Percentiles rank a stretch among this genome's conserved stretches.
Evolutionary conservation across 768 basidiomycete genomes (phyloP).

Genomic region (Pisolithus orientalis): DNA sequence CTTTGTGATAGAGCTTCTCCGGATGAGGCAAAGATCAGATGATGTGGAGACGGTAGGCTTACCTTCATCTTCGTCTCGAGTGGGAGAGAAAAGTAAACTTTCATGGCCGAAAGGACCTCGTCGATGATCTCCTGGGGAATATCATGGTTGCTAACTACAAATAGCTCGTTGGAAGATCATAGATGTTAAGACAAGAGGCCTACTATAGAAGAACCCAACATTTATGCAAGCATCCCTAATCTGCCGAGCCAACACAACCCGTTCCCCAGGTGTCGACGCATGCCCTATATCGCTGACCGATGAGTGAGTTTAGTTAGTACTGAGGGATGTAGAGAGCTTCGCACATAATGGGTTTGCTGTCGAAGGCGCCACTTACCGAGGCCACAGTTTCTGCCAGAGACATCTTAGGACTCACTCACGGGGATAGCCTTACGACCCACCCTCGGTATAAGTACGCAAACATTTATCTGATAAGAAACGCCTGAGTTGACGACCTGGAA

Average conservation of each 20-base stretch:
- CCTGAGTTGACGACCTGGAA: no score
- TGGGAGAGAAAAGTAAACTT: no score
- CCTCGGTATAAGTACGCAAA: no score
- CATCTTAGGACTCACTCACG: background rate
- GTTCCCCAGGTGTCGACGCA: slow-evolving; percentile 21
- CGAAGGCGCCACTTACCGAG: slow-evolving; percentile 15
- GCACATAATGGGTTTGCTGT: slow-evolving; percentile 23
- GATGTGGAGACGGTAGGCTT: no score
- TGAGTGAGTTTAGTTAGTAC: background rate
- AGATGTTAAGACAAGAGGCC: background rate
- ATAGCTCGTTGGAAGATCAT: background rate
- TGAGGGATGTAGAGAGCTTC: background rate
- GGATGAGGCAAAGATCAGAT: no score
- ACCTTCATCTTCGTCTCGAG: no score
- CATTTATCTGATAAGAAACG: no score
- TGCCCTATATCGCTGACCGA: slow-evolving; percentile 15
- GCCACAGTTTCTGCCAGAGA: slow-evolving; percentile 15
- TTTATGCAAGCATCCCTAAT: slow-evolving; percentile 73
- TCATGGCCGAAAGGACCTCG: no score
- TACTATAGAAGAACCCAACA: slow-evolving; percentile 84
- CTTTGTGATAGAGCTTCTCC: no score
- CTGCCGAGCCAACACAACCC: slow-evolving; percentile 43
- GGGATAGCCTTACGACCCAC: no score
- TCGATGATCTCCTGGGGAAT: no score
- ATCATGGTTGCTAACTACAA: background rate